A percentile compares a stretch with the other conserved stretches of the same genome.
Conservation (phyloP, 176 grass and related monocot genomes). For the Otatea glauca region DNA sequence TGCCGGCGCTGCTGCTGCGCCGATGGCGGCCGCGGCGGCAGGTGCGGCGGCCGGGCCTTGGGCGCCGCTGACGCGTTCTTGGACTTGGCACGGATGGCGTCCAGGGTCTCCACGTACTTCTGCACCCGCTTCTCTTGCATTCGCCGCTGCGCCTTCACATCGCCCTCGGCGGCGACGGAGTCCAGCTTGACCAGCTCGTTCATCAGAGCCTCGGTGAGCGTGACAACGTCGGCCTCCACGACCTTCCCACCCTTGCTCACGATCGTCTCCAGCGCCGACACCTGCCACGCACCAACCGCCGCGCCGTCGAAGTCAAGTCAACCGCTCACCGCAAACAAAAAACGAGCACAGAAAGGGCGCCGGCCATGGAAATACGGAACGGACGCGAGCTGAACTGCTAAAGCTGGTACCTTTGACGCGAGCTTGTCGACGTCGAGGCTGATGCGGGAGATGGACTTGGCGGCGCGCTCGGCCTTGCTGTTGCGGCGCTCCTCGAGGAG, state of each 20-base stretch:
- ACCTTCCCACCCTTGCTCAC: slow-evolving; percentile 77
- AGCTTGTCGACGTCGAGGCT: slow-evolving; percentile 78
- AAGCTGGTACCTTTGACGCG: slow-evolving; percentile 57
- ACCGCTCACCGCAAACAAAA: not conserved
- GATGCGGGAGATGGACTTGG: slow-evolving; percentile 60
- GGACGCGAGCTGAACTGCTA: not conserved
- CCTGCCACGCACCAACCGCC: slow-evolving; percentile 38
- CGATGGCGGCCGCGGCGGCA: slow-evolving; percentile 47
- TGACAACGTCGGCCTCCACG: slow-evolving; percentile 62
- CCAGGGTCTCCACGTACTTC: slow-evolving; percentile 82
- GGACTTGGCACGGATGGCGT: slow-evolving; percentile 77
- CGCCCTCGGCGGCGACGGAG: slow-evolving; percentile 73
- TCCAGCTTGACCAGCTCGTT: slow-evolving; percentile 92
- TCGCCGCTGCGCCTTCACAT: slow-evolving; percentile 67
- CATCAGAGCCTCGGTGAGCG: slow-evolving; percentile 82
- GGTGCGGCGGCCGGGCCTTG: slow-evolving; percentile 43
- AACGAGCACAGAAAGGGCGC: not conserved
- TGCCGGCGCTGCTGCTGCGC: slow-evolving; percentile 47
- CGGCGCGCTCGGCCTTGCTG: slow-evolving; percentile 60
- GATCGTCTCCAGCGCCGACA: slow-evolving; percentile 79
- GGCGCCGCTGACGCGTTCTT: not conserved
- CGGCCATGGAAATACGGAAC: not conserved
- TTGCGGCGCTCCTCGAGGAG: slow-evolving; percentile 67
- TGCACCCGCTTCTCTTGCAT: slow-evolving; percentile 86
- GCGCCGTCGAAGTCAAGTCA: not conserved